Base-by-base conservation (phyloP, 805 yeast genomes). In the Nakazawaea holstii region DNA sequence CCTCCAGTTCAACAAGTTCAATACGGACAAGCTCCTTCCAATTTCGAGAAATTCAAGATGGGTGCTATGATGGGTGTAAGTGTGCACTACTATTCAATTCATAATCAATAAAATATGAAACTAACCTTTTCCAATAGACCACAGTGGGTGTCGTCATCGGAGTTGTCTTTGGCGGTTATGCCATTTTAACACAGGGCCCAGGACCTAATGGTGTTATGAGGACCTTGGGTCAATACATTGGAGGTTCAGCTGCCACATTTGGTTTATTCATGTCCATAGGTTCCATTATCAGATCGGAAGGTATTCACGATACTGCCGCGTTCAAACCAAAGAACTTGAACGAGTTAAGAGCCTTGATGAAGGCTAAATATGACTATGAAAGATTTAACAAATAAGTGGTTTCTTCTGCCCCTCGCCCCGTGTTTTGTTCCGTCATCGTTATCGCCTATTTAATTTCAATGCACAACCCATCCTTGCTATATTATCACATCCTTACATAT, bases 151-250 rank as follows among this genome's bases (percentile, higher is more conserved):
- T 90, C 8, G 94, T 95, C 60, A 89, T 92, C 35, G 99, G 99
- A 53, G 84, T 92, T 41, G 71, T 95, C 55, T 94, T 92, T 65
- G 99, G 98, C 44, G 96, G 97, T 24, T 82, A 87, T 60, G 84
- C 97, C 49, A 85, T 95, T 56, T 66, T 89, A 54, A 91, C 90
- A 48, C 83, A 86, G 55, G 99, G 99, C 15, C 94, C 99, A n/a
- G 97, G 96, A 11, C 99, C 99, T 42, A 87, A 88, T 61, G 99
- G 99, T 48, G 88, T 88, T 49, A 87, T 94, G 83, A 84, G 96
- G 70, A 92, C 97, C 1, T 72, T 94, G 61, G 98, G 99, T 48
- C 96, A 92, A 69, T 94, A 91, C 68, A 91, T 94, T 68, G 84
- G 86, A 59, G 97, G 97, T 47, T 88, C 97, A 5, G 97, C 96